Percentiles rank a stretch among this genome's conserved stretches.
Conservation (phyloP, 208 protist species). For the Blechomonas ayalai region DNA sequence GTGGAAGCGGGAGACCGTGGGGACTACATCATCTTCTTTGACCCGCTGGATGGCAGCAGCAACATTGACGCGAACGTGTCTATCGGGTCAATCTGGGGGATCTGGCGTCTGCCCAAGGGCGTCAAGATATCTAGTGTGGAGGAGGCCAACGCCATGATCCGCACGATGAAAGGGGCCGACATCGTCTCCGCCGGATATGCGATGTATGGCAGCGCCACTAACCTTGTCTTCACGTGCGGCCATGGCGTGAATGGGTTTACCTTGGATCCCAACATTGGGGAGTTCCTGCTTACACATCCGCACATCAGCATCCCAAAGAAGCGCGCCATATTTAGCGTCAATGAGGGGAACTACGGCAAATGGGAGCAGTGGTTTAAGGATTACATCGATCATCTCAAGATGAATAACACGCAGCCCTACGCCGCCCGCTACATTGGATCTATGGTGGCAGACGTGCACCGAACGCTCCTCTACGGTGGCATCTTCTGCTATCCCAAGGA, state of each 20-base stretch:
- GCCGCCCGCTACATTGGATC: conserved; percentile 87
- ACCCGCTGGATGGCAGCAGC: conserved; percentile 94
- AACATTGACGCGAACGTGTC: conserved; percentile 97
- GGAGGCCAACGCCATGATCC: conserved; percentile 66
- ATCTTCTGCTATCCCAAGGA: conserved; percentile 97
- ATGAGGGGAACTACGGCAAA: conserved; percentile 90
- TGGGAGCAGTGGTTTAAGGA: conserved; percentile 77
- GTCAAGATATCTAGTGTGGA: conserved; percentile 72
- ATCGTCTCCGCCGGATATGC: conserved; percentile 91
- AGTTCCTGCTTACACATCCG: conserved; percentile 96
- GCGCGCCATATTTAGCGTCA: conserved; percentile 96
- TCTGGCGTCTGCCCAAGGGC: conserved; percentile 74
- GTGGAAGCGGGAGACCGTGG: conserved; percentile 57
- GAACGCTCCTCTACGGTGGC: conserved; percentile 97
- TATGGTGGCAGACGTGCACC: conserved; percentile 98
- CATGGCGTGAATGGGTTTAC: conserved; percentile 93
- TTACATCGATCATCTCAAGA: conserved; percentile 68
- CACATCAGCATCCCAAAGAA: conserved; percentile 87
- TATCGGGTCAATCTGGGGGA: conserved; percentile 92
- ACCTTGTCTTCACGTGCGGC: conserved; percentile 90
- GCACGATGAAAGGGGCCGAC: conserved; percentile 44
- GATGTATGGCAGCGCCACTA: conserved; percentile 94
- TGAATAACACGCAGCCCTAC: conserved; percentile 54
- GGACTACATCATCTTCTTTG: conserved; percentile 92
- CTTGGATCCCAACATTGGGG: conserved; percentile 92